Base-by-base conservation (phyloP, 2,329 filamentous ascomycete species). In the Teratosphaeria nubilosa region DNA sequence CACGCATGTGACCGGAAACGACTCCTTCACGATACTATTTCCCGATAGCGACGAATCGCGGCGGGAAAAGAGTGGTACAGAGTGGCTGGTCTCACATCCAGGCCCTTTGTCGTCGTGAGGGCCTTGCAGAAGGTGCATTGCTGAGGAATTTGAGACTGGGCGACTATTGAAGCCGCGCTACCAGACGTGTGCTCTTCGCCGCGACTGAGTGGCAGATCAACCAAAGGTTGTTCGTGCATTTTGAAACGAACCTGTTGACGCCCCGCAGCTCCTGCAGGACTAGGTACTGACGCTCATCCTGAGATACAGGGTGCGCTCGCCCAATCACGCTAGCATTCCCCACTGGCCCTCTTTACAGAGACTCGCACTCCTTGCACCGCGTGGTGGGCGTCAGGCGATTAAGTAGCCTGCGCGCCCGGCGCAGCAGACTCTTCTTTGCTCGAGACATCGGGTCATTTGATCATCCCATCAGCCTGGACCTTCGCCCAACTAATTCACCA, bases 261-360 rank as follows among this genome's bases (percentile, higher is more conserved):
- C 60, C 59, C 63, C 37, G 59, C 55, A 60, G 58, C 54, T 53
- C 25, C 31, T 53, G 54, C 56, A 56, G 52, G 32, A 55, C 56
- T 22, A 34, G 20, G 32, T 24, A 27, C 24, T 34, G 30, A 10
- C 56, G 30, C 53, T 45, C 48, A 22, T 52, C 51, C 50, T 50
- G 51, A 48, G 20, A 22, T 48, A 22, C 54, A 31, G 37, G 51
- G 20, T 54, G 16, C 51, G 22, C 53, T 48, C 56, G 16, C 13
- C 56, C 51, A 45, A 30, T 53, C 56, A 30, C 30, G 32, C 22
- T 31, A 48, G 56, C 51, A 54, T 32, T 51, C 50, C 34, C 55
- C 41, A 48, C 41, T 48, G 41, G n/a, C 9, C n/a, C 37, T 54
- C 25, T 25, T 22, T 24, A 14, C 22, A 27, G 22, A n/a, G 27